phyloP scores from a whole-genome alignment of 2,329 filamentous ascomycete genomes.

The Colletotrichum sp. region DNA sequence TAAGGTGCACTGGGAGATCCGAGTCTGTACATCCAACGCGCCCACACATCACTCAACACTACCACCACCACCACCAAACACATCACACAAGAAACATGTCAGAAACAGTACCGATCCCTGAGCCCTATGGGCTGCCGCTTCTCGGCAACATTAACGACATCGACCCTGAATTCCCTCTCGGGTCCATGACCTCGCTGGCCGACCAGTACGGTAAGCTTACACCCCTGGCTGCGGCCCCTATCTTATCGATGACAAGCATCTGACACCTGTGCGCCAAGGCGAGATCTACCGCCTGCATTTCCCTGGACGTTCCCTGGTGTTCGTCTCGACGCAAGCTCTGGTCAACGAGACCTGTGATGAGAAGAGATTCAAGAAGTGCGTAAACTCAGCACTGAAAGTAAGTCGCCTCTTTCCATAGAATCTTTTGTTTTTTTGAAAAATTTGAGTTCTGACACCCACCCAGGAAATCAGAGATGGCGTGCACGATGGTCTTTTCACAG shows the following conservation, averaged over 20 bases:
- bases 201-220: slow-evolving; percentile 65
- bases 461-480: slow-evolving; percentile 64
- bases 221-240: neutral
- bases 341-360: slow-evolving; percentile 71
- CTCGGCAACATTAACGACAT: slow-evolving; percentile 71
- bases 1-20: neutral
- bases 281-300: slow-evolving; percentile 65
- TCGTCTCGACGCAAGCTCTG: slow-evolving; percentile 59
- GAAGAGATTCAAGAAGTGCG: slow-evolving; percentile 65
- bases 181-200: slow-evolving; percentile 61
- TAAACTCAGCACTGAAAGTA: slow-evolving; percentile 48
- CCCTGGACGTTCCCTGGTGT: slow-evolving; percentile 50
- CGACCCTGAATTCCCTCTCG: slow-evolving; percentile 60
- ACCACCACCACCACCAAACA: neutral
- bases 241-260: neutral
- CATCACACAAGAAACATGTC: neutral
- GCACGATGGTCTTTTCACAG: slow-evolving; percentile 35
- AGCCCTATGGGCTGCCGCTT: slow-evolving; percentile 67
- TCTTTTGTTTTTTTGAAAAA: too few relatives aligned
- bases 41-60: neutral
- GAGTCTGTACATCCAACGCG: neutral
- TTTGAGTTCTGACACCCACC: neutral
- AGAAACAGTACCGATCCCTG: slow-evolving; percentile 19
- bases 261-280: slow-evolving; percentile 40
- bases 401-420: neutral